These are phyloP conservation scores for Hondaea fermentalgiana DNA, from an alignment of 108 stramenopile genomes.

Conservation along the genomic window DNA sequence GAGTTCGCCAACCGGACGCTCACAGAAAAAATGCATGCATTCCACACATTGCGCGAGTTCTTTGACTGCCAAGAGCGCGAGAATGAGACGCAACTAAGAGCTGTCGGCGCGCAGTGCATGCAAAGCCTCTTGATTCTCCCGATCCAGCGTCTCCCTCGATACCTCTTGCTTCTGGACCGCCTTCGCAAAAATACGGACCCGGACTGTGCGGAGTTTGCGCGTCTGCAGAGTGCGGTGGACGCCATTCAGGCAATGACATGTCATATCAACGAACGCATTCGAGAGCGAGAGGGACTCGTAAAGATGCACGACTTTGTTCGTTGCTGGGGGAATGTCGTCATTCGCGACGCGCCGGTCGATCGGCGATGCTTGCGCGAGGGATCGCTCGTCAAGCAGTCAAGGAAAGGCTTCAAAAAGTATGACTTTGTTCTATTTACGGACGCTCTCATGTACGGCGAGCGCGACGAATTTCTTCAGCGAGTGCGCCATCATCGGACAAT, in stretches of 20 bases:
- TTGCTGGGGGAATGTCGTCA: background rate
- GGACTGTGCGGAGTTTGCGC: background rate
- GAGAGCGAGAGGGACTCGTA: background rate
- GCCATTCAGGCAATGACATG: background rate
- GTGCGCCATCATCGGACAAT: background rate
- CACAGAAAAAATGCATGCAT: background rate
- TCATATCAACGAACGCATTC: background rate
- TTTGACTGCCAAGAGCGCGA: background rate
- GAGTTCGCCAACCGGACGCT: background rate
- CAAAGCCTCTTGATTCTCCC: constrained; percentile 4
- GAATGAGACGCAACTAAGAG: background rate
- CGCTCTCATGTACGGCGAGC: background rate
- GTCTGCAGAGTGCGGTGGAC: background rate
- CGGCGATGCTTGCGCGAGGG: background rate
- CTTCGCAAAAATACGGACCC: background rate
- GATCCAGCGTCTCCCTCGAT: background rate
- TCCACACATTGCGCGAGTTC: background rate
- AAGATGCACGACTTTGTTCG: background rate
- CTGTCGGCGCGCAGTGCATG: background rate
- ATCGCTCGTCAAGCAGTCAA: background rate
- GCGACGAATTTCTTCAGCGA: background rate
- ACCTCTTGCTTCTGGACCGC: background rate
- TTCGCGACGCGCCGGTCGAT: background rate
- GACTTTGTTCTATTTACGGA: background rate
- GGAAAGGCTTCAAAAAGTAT: background rate